Base-by-base conservation (phyloP, 352 stramenopile species). In the Pythium coloratum region DNA sequence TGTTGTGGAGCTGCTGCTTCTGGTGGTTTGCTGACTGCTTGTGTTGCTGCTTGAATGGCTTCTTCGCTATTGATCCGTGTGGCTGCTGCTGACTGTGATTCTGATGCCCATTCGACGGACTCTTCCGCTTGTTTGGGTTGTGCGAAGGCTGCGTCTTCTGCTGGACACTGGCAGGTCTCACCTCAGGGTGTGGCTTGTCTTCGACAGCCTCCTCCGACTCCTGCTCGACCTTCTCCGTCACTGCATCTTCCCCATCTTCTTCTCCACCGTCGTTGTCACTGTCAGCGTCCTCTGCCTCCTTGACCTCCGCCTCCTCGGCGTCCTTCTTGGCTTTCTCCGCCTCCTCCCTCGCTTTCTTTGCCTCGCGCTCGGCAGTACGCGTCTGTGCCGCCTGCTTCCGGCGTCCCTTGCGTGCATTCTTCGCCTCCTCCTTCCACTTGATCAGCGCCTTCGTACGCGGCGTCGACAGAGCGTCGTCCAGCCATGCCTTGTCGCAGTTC, bases 361-460 rank as follows among this genome's bases (percentile, higher is more conserved):
- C 54, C 0, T 59, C 59, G 4, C 81, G 64, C 55, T 88, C 67
- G 0, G 76, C 64, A 33, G 84, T 65, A 20, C 77, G 76, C 54
- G 83, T 76, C 63, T 88, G 75, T 0, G 81, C 81, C 13, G 84
- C 76, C 13, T 75, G 76, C 61, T 92, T 89, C n/a, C 86, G 75
- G 13, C 76, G 67, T 36, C 88, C 73, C 59, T 85, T 88, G 10
- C 84, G 75, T 20, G 75, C 71, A 8, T 76, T 74, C 64, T 94
- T 94, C 9, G 78, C 77, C 2, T 81, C 76, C 13, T 92, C 82
- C 59, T 77, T 76, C 82, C 84, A 92, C 49, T 82, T 70, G 20
- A 92, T 30, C 64, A 91, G 82, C 9, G 80, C 58, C 69, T 84
- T 86, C 1, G 84, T 89, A 1, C 84, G 78, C 12, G 65, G 62